These are phyloP conservation scores for Botryotinia calthae DNA, from an alignment of 2,329 filamentous ascomycete genomes.

Conservation along the genomic window DNA sequence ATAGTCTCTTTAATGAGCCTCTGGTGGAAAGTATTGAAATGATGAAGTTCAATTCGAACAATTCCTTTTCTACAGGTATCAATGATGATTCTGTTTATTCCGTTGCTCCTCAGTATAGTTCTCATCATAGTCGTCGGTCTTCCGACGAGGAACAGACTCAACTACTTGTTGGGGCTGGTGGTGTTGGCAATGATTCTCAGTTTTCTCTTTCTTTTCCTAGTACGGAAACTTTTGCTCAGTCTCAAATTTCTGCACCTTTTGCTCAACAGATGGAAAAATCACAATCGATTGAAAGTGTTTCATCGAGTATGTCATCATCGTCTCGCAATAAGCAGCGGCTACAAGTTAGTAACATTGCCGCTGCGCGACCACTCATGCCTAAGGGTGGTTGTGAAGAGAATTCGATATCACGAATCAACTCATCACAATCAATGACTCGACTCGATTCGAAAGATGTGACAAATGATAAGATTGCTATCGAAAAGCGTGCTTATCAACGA, in stretches of 20 bases:
- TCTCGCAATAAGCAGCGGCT: slow-evolving; percentile 38
- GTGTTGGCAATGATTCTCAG: slow-evolving; percentile 37
- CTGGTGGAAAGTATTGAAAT: slow-evolving; percentile 38
- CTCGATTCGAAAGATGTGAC: slow-evolving; percentile 37
- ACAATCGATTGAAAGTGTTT: slow-evolving; percentile 38
- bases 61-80: slow-evolving; percentile 34
- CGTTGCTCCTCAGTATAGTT: slow-evolving; percentile 32
- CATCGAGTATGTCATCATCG: slow-evolving; percentile 35
- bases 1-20: slow-evolving; percentile 37
- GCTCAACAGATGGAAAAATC: slow-evolving; percentile 39
- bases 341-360: slow-evolving; percentile 34
- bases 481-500: slow-evolving; percentile 38
- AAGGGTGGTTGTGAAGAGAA: slow-evolving; percentile 36
- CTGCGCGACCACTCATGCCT: slow-evolving; percentile 35
- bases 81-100: slow-evolving; percentile 34
- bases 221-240: slow-evolving; percentile 26
- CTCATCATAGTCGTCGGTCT: slow-evolving; percentile 33
- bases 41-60: slow-evolving; percentile 38
- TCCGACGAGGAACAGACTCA: slow-evolving; percentile 38
- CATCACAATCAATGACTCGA: slow-evolving; percentile 35
- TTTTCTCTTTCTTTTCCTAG: slow-evolving; percentile 35
- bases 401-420: slow-evolving; percentile 34
- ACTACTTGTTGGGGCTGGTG: slow-evolving; percentile 37
- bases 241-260: slow-evolving; percentile 32
- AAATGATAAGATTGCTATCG: slow-evolving; percentile 37